A percentile compares a stretch with the other conserved stretches of the same genome.
Evolutionary conservation across 441 rosid species (phyloP).

Genomic region (Gossypium laxum): DNA sequence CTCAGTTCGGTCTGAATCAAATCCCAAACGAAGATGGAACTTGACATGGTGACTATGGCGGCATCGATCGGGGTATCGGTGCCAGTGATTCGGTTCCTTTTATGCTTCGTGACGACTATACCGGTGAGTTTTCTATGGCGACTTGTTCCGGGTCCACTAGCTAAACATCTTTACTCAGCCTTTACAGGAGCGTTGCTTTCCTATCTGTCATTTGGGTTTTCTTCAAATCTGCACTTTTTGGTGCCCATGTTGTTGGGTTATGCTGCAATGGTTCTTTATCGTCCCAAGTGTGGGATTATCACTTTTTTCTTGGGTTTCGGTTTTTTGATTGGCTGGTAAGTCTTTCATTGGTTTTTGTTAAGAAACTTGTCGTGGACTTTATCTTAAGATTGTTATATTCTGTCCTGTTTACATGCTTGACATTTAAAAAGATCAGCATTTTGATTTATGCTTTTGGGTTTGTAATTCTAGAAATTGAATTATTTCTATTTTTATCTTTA

Average conservation of each 20-base stretch:
- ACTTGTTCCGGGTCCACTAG: slow-evolving; percentile 48
- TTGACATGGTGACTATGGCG: slow-evolving; percentile 57
- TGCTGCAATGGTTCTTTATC: slow-evolving; percentile 58
- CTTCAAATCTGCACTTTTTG: slow-evolving; percentile 82
- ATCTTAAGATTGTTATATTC: not conserved
- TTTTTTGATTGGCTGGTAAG: slow-evolving; percentile 84
- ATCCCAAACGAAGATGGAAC: slow-evolving; percentile 20
- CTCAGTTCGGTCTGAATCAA: not conserved
- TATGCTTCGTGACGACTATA: slow-evolving; percentile 76
- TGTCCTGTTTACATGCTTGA: not conserved
- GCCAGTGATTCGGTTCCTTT: slow-evolving; percentile 70
- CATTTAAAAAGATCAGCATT: not conserved
- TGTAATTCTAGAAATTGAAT: not conserved
- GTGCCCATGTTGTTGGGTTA: slow-evolving; percentile 78
- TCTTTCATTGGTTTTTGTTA: not conserved
- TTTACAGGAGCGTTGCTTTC: slow-evolving; percentile 60
- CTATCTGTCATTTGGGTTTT: slow-evolving; percentile 71
- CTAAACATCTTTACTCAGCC: slow-evolving; percentile 58
- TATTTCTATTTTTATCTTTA: not conserved
- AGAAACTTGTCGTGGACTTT: not conserved
- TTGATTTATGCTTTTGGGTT: not conserved
- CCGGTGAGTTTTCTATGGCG: slow-evolving; percentile 66
- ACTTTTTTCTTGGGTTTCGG: slow-evolving; percentile 68
- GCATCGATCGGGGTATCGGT: slow-evolving; percentile 72
- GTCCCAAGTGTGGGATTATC: slow-evolving; percentile 55